These are phyloP conservation scores for Trichosporon asahii DNA, from an alignment of 1,284 basidiomycete genomes.

Conservation along the genomic window DNA sequence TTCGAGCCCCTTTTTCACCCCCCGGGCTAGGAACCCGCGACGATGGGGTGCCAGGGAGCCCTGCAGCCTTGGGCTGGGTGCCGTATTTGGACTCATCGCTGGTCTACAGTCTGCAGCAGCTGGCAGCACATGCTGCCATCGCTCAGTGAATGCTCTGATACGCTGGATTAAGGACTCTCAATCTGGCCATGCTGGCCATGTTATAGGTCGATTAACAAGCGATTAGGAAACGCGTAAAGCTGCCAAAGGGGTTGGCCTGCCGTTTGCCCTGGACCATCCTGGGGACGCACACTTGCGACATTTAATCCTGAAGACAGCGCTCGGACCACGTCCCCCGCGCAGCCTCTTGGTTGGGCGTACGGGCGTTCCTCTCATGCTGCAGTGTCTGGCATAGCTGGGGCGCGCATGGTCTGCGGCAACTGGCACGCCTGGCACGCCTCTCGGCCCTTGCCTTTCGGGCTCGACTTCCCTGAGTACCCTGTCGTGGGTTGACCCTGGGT, in stretches of 20 bases:
- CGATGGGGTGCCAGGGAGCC: not conserved
- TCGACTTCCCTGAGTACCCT: not conserved
- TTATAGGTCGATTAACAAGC: not conserved
- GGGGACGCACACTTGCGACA: not conserved
- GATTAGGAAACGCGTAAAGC: not conserved
- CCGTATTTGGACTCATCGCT: too few species aligned
- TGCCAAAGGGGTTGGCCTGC: too few species aligned
- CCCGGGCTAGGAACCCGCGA: slow-evolving; percentile 9
- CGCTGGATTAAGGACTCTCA: not conserved
- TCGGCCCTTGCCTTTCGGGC: slow-evolving; percentile 1
- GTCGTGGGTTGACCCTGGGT: not conserved
- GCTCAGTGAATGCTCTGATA: not conserved
- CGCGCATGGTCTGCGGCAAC: not conserved
- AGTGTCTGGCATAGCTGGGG: too few species aligned
- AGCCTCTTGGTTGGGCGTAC: not conserved
- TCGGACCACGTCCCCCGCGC: not conserved
- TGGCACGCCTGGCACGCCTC: not conserved
- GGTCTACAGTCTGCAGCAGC: not conserved
- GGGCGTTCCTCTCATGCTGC: not conserved
- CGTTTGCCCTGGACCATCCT: not conserved
- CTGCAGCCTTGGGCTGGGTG: not conserved
- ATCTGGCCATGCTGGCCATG: too few species aligned
- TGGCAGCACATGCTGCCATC: not conserved
- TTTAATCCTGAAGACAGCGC: not conserved
- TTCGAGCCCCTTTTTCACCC: slow-evolving; percentile 9